These are phyloP conservation scores for Isatis tinctoria DNA, from an alignment of 345 rosid genomes.

Conservation along the genomic window DNA sequence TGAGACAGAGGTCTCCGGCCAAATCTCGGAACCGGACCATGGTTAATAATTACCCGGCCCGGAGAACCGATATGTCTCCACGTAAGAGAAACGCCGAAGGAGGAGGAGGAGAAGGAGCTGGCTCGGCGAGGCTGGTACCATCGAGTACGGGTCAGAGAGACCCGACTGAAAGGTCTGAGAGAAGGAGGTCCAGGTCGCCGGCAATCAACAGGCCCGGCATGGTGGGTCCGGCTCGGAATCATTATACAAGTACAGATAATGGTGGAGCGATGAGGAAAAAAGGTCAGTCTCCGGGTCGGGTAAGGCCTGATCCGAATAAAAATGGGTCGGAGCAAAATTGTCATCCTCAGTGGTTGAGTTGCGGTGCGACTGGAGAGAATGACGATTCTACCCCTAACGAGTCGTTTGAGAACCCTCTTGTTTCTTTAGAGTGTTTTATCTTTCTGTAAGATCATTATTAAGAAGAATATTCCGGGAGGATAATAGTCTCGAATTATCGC, in stretches of 20 bases:
- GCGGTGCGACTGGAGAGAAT: not conserved
- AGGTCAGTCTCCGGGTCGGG: constrained; percentile 65
- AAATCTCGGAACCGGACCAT: constrained; percentile 25
- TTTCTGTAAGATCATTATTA: constrained; percentile 42
- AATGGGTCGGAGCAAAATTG: constrained; percentile 21
- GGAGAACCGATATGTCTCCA: constrained; percentile 57
- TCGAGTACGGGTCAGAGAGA: constrained; percentile 39
- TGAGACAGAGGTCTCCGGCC: constrained; percentile 34
- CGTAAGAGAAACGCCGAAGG: constrained; percentile 28
- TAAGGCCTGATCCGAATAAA: constrained; percentile 31
- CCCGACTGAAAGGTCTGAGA: constrained; percentile 52
- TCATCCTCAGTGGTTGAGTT: constrained; percentile 1
- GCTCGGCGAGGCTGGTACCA: constrained; percentile 34
- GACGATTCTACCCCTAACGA: constrained; percentile 32
- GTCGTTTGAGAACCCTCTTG: constrained; percentile 78
- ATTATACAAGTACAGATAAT: constrained; percentile 1
- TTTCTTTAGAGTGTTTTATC: constrained; percentile 84
- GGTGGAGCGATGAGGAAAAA: constrained; percentile 46
- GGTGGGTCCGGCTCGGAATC: constrained; percentile 13
- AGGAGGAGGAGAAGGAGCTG: constrained; percentile 22
- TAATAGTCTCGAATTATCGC: not conserved
- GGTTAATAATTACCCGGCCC: constrained; percentile 33
- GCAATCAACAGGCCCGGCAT: constrained; percentile 48
- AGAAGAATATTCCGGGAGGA: not conserved
- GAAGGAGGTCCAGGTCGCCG: constrained; percentile 68